Evolutionary conservation across 805 yeast genomes (phyloP).

Genomic region (Metschnikowia vanudenii): DNA sequence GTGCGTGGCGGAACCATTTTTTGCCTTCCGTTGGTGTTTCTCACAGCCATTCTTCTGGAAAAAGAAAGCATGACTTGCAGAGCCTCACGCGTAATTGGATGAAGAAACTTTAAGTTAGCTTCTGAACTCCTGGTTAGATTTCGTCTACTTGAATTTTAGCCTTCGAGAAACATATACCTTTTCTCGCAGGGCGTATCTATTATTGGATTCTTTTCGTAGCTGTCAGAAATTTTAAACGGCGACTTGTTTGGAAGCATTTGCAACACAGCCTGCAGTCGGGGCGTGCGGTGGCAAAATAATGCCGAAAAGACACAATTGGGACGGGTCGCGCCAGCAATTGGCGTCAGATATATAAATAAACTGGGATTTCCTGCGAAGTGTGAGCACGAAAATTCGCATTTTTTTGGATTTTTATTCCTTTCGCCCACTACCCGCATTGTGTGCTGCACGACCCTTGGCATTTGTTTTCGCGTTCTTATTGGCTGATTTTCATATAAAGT

Average conservation of each 20-base stretch:
- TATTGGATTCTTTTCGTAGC: not conserved
- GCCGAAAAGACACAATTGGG: slow-evolving; percentile 11
- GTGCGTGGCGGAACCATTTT: slow-evolving; percentile 8
- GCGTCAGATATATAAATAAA: slow-evolving; percentile 23
- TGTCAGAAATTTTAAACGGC: not conserved
- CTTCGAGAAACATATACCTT: no score
- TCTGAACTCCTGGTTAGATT: not conserved
- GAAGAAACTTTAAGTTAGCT: not conserved
- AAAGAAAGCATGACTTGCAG: slow-evolving; percentile 8
- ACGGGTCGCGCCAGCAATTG: slow-evolving; percentile 21
- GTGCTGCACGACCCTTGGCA: slow-evolving; percentile 16
- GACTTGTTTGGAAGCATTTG: slow-evolving; percentile 3
- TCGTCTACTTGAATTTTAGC: no score
- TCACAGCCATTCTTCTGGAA: slow-evolving; percentile 5
- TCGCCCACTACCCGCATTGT: slow-evolving; percentile 13
- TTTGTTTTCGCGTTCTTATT: slow-evolving; percentile 6
- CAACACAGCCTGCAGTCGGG: slow-evolving; percentile 17
- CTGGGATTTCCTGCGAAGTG: slow-evolving; percentile 22
- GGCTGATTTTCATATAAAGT: slow-evolving; percentile 4
- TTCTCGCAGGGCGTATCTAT: no score
- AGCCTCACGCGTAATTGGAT: not conserved
- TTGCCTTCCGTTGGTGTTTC: slow-evolving; percentile 1
- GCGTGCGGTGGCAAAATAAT: slow-evolving; percentile 15
- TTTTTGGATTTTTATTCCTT: slow-evolving; percentile 15
- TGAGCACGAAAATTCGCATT: slow-evolving; percentile 16